Conservation (phyloP, 2,329 filamentous ascomycete species). For the Aspergillus quadricinctus region DNA sequence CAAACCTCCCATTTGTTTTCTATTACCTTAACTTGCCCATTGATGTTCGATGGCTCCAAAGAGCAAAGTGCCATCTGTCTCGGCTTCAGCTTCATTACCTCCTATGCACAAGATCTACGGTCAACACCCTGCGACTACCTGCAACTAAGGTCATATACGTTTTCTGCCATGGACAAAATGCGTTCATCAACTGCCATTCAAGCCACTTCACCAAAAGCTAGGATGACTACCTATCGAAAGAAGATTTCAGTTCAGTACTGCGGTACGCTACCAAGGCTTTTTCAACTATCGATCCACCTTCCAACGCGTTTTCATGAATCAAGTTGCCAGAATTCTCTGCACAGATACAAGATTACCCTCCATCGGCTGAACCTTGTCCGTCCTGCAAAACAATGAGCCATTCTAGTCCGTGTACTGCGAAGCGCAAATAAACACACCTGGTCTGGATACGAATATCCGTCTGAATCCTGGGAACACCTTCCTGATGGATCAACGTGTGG, state of each 20-base stretch:
- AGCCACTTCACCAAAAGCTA: neutral
- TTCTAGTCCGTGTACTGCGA: neutral
- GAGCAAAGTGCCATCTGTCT: neutral
- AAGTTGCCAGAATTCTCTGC: constrained; percentile 43
- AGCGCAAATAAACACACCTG: constrained; percentile 44
- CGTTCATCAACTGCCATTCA: neutral
- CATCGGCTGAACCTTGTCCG: constrained; percentile 74
- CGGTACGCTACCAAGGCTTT: neutral
- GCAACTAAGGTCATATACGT: neutral
- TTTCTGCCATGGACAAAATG: neutral
- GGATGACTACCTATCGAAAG: neutral
- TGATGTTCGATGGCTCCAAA: neutral
- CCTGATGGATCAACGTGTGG: constrained; percentile 66
- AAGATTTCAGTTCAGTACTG: neutral
- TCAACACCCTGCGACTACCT: neutral
- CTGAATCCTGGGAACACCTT: constrained; percentile 74
- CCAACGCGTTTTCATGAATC: neutral
- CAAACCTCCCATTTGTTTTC: neutral
- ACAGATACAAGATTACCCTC: constrained; percentile 65
- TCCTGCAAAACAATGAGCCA: constrained; percentile 44
- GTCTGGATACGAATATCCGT: constrained; percentile 78
- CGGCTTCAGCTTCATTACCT: neutral
- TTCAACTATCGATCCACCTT: neutral
- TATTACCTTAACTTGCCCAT: neutral
- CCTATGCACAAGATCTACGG: neutral